Evolutionary conservation across 108 stramenopile genomes (phyloP).

Genomic region (Seminavis robusta): DNA sequence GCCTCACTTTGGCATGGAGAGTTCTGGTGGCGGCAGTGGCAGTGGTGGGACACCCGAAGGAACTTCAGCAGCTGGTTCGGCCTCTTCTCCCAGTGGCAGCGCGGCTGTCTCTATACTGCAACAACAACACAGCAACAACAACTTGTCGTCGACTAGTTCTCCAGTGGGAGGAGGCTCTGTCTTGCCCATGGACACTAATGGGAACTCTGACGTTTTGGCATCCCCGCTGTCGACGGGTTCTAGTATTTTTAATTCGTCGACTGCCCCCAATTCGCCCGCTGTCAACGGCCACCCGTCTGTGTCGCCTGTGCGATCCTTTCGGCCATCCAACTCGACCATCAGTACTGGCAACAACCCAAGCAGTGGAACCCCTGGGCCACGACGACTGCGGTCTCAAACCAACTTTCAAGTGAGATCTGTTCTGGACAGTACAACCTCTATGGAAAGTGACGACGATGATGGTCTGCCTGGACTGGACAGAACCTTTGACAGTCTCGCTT

Average conservation of each 20-base stretch:
- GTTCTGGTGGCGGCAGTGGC: background rate
- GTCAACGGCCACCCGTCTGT: no score
- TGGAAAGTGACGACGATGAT: slow-evolving; percentile 37
- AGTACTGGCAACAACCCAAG: no score
- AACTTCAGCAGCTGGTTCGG: no score
- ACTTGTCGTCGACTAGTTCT: no score
- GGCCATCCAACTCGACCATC: no score
- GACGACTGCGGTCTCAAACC: no score
- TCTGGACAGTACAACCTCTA: slow-evolving; percentile 38
- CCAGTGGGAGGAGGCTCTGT: no score
- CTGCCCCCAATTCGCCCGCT: slow-evolving; percentile 5
- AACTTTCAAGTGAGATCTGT: no score
- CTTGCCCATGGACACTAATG: background rate
- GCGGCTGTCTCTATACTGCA: no score
- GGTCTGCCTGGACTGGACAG: slow-evolving; percentile 42
- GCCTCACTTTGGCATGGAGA: background rate
- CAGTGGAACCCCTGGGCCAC: no score
- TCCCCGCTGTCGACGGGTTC: slow-evolving; percentile 9
- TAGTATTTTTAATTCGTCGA: background rate
- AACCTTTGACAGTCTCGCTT: slow-evolving; percentile 35
- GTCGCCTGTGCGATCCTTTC: no score
- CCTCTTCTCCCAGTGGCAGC: no score
- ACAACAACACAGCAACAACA: slow-evolving; percentile 8
- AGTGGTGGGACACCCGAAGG: background rate
- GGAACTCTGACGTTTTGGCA: slow-evolving; percentile 1